Base-by-base conservation (phyloP, 768 basidiomycete genomes). In the Cyclocybe aegerita region DNA sequence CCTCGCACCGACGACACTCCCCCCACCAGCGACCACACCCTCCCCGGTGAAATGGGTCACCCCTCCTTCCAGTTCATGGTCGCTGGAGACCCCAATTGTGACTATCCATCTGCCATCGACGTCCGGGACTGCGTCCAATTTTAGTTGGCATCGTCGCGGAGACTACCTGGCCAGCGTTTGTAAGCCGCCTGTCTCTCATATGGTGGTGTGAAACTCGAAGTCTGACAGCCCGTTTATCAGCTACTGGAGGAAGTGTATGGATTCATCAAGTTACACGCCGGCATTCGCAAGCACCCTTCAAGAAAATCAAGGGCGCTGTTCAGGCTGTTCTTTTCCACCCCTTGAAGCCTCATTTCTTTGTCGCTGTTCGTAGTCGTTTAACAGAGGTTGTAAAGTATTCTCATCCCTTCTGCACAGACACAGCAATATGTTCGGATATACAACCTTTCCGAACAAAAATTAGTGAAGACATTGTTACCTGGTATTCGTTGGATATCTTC, bases 271-370 rank as follows among this genome's bases (percentile, higher is more conserved):
- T 97, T 12, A 88, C 90, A 29, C 87, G 90, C 53, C 85, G 94
- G 65, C 90, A 97, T 68, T 98, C 96, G 4, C 97, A 99, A 70
- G 92, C 94, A 4, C 97, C 97, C 9, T 98, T 99, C 83, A 93
- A 88, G 68, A 95, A 93, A 68, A 82, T 96, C 56, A 91, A 91
- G 69, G 97, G 97, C 31, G 65, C 81, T 10, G 87, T 98, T 7
- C 97, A 99, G 69, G 71, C 86, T 41, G 95, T 97, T 15, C 77
- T 89, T 37, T 99, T 99, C 82, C 97, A 99, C 70, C 97, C 97
- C 4, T 71, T 76, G 29, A 93, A 93, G 67, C 93, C 97, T 4
- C 85, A 95, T 69, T 97, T 99, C 79, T 98, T 98, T 61, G 96
- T 98, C 43, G 97, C 97, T 38, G 93, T 95, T 68, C 69, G 90